Evolutionary conservation across 1,139 yeast species (phyloP).

Genomic region (Magnusiomyces paraingens): DNA sequence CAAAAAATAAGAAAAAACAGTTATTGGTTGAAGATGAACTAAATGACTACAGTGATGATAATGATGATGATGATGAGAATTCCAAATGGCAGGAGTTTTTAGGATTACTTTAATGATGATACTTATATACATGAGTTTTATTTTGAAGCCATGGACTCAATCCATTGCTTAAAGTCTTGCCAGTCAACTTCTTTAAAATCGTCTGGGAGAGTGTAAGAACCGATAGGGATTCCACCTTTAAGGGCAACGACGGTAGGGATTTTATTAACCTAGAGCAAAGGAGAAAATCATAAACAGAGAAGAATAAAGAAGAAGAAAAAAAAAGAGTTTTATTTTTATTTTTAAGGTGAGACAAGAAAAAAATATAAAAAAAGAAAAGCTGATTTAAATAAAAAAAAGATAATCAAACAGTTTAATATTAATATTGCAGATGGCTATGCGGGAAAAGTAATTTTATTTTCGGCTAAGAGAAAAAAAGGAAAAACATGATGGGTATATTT

Average conservation of each 20-base stretch:
- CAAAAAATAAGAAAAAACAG: too few species aligned
- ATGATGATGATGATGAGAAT: too few species aligned
- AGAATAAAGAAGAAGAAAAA: not conserved
- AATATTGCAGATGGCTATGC: not conserved
- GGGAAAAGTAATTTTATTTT: too few species aligned
- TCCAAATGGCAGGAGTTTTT: too few species aligned
- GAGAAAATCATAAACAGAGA: constrained; percentile 1
- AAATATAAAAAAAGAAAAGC: not conserved
- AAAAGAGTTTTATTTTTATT: not conserved
- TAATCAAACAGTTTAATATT: constrained; percentile 7
- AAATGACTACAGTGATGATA: too few species aligned
- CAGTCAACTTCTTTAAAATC: constrained; percentile 42
- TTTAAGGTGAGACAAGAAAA: not conserved
- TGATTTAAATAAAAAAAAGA: not conserved
- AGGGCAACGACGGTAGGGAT: constrained; percentile 66
- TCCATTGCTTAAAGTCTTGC: constrained; percentile 51
- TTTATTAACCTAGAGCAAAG: constrained; percentile 36
- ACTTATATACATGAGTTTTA: not conserved
- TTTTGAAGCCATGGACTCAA: constrained; percentile 39
- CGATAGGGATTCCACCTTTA: constrained; percentile 58
- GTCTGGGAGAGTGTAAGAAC: constrained; percentile 41
- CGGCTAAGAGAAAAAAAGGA: too few species aligned
- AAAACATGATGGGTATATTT: too few species aligned
- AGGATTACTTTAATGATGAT: too few species aligned
- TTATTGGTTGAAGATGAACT: too few species aligned